phyloP scores from a whole-genome alignment of 1,284 basidiomycete genomes.

The Ganoderma lingzhi region DNA sequence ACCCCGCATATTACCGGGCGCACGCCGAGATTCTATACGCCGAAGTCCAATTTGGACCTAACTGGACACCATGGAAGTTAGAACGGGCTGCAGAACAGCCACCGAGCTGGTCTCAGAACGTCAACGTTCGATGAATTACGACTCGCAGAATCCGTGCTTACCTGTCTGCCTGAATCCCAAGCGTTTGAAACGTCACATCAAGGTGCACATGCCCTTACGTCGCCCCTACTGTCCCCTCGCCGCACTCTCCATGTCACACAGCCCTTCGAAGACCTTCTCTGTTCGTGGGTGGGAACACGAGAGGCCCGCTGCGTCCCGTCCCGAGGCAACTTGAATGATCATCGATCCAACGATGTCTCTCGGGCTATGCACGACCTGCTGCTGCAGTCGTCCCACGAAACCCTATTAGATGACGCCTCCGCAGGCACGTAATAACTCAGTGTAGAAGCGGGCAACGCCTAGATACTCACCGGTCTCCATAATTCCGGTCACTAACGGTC shows the following conservation, averaged over 20 bases:
- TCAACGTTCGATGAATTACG: background rate
- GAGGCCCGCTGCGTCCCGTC: background rate
- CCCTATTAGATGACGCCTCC: background rate
- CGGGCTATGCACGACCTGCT: background rate
- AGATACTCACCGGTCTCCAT: background rate
- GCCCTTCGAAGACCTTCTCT: background rate
- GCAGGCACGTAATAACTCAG: background rate
- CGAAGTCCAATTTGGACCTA: background rate
- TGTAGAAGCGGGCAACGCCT: background rate
- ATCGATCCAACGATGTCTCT: background rate
- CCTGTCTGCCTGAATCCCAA: background rate
- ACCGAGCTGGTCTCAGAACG: background rate
- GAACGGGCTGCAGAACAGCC: background rate
- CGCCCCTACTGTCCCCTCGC: background rate
- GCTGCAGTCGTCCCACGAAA: background rate
- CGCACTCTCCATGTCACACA: background rate
- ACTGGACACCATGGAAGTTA: background rate
- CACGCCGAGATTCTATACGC: background rate
- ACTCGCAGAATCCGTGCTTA: background rate
- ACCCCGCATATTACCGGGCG: background rate
- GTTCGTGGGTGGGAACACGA: background rate
- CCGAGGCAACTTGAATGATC: background rate
- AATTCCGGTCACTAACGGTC: constrained; percentile 7
- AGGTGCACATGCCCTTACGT: background rate
- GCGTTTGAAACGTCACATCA: background rate